Evolutionary conservation across 2,329 filamentous ascomycete species (phyloP).

Genomic region (Xylariaceae sp.): DNA sequence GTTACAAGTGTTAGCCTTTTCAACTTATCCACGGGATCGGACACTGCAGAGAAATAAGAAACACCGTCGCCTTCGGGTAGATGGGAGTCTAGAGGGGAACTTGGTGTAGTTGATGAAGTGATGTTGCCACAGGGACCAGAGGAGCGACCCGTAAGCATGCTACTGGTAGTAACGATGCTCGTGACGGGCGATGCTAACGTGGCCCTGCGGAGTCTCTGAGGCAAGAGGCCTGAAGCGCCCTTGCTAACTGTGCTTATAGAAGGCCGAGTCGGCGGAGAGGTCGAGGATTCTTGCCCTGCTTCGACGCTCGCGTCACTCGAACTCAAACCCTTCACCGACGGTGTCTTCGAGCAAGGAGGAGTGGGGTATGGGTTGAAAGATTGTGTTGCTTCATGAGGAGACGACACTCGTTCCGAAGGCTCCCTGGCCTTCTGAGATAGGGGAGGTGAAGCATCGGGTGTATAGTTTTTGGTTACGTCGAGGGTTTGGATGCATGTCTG

Average conservation of each 20-base stretch:
- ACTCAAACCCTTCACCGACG: conserved; percentile 41
- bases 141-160: conserved; percentile 63
- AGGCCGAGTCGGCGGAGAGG: conserved; percentile 32
- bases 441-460: conserved; percentile 31
- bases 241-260: conserved; percentile 36
- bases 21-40: conserved; percentile 63
- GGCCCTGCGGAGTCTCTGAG: conserved; percentile 39
- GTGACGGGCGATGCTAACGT: conserved; percentile 57
- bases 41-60: conserved; percentile 43
- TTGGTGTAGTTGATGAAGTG: conserved; percentile 48
- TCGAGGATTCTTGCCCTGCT: conserved; percentile 31
- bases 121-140: conserved; percentile 60
- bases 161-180: conserved; percentile 58
- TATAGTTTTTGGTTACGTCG: conserved; percentile 22
- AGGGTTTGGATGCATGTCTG: conserved; percentile 21
- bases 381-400: conserved; percentile 26
- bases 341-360: conserved; percentile 50
- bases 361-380: conserved; percentile 50
- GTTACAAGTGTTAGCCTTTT: conserved; percentile 86
- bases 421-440: conserved; percentile 33
- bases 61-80: conserved; percentile 33
- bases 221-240: conserved; percentile 41
- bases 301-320: conserved; percentile 39
- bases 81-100: conserved; percentile 45
- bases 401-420: conserved; percentile 25